These are phyloP conservation scores for Leccinum imitatum DNA, from an alignment of 768 basidiomycete species.

Conservation along the genomic window DNA sequence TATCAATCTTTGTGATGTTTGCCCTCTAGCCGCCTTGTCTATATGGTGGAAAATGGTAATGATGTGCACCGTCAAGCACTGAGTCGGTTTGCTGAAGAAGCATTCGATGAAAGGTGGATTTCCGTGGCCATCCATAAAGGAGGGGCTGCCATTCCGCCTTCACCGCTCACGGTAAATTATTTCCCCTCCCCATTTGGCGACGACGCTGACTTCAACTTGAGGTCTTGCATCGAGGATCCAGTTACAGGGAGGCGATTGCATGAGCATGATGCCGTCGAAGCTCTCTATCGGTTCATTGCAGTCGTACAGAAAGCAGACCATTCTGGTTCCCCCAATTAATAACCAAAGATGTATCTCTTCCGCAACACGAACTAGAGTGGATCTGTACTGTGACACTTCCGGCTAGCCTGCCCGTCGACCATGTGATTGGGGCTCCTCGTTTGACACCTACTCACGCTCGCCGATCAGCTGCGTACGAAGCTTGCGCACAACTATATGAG, in stretches of 20 bases:
- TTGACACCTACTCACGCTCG: slow-evolving; percentile 52
- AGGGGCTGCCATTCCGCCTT: slow-evolving; percentile 44
- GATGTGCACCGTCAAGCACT: slow-evolving; percentile 54
- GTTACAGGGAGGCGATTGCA: slow-evolving; percentile 60
- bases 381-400: slow-evolving; percentile 52
- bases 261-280: slow-evolving; percentile 54
- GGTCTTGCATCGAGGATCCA: slow-evolving; percentile 55
- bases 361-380: slow-evolving; percentile 28
- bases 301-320: slow-evolving; percentile 13
- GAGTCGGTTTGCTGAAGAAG: slow-evolving; percentile 40
- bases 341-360: slow-evolving; percentile 23
- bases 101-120: slow-evolving; percentile 51
- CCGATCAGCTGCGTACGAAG: slow-evolving; percentile 55
- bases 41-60: slow-evolving; percentile 62
- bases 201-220: slow-evolving; percentile 29
- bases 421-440: slow-evolving; percentile 45
- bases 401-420: slow-evolving; percentile 40
- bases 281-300: slow-evolving; percentile 53
- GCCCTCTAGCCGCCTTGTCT: slow-evolving; percentile 52
- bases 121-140: slow-evolving; percentile 38
- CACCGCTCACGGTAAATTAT: slow-evolving; percentile 38
- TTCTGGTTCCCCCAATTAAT: slow-evolving; percentile 20
- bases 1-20: slow-evolving; percentile 18
- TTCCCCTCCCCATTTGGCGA: slow-evolving; percentile 50
- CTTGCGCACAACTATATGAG: slow-evolving; percentile 51